Evolutionary conservation across 441 rosid genomes (phyloP), one percentile per base, ranked within the genome.

Genomic region (Croton setiger): DNA sequence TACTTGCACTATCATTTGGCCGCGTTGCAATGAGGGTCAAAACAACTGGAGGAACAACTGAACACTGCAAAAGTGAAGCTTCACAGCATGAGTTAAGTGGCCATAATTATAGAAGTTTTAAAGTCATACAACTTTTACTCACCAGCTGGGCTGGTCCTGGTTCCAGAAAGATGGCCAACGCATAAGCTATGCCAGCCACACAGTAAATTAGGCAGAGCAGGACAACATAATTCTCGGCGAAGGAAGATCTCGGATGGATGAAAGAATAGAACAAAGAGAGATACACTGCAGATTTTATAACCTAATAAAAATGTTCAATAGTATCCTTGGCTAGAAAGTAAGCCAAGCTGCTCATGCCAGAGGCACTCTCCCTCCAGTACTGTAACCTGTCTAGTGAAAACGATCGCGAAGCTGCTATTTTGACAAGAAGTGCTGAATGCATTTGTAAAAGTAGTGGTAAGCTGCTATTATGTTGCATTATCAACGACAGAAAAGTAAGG

Each of bases 1-100:
- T 37, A 27, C 31, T 2, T 2, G 2, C 31, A 75, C 78, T 76
- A 33, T 72, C 72, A 59, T 70, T 79, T 2, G 80, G 76, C 75
- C 74, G 82, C 13, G 97, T 87, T 52, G 97, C 92, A 9, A 92
- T 66, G 37, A 95, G 99, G 53, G 97, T 95, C 78, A 90, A 84
- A 79, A 95, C 97, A 11, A 95, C 97, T 0, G 97, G 99, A 82
- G 92, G 91, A 75, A 92, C 95, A 74, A 95, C 99, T 2, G 97
- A 85, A 87, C 91, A 92, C 98, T 94, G 84, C 63, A 83, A 65
- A 33, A 60, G 68, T 39, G 17, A 65, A 68, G 49, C 49, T 41
- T 39, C 69, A 77, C 31, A 75, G 27, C 54, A 23, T n/a, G 58
- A 69, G 63, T 3, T 18, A 57, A 66, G 55, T 37, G 44, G 60